Evolutionary conservation across 140 eudicot genomes (phyloP).

Genomic region (Cichorium intybus): DNA sequence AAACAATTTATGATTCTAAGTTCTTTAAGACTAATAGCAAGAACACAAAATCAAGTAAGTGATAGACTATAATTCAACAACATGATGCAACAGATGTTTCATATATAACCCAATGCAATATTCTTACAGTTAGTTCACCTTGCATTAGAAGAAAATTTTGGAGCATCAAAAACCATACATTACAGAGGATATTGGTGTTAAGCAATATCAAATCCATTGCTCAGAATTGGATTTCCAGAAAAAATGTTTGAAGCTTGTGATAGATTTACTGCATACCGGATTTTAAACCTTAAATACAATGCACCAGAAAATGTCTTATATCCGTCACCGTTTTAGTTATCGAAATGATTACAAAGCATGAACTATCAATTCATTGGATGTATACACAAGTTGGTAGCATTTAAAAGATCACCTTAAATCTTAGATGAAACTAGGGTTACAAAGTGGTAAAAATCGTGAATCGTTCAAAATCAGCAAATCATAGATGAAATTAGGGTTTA

Average conservation of each 20-base stretch:
- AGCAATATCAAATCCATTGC: not conserved
- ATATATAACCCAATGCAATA: not conserved
- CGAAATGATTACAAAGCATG: not conserved
- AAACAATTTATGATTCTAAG: too few species aligned
- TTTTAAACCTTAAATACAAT: slow-evolving; percentile 1
- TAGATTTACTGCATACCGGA: not conserved
- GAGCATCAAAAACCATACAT: slow-evolving; percentile 5
- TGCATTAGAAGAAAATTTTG: slow-evolving; percentile 1
- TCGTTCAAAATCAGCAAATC: not conserved
- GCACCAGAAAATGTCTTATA: slow-evolving; percentile 5
- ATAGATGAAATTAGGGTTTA: slow-evolving; percentile 24
- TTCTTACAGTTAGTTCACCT: not conserved
- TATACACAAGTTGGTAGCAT: not conserved
- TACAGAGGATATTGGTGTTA: not conserved
- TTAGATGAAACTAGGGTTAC: not conserved
- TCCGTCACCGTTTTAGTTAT: not conserved
- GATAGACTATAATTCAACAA: not conserved
- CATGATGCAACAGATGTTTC: not conserved
- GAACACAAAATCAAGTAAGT: not conserved
- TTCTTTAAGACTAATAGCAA: not conserved
- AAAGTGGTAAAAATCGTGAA: not conserved
- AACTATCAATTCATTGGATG: not conserved
- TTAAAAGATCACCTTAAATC: slow-evolving; percentile 4
- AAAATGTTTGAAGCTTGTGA: not conserved
- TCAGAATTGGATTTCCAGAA: slow-evolving; percentile 4